Percentiles rank a stretch among this genome's conserved stretches.
Conservation (phyloP, 1,284 basidiomycete genomes). For the Ceratorhiza oryzae-sativae region DNA sequence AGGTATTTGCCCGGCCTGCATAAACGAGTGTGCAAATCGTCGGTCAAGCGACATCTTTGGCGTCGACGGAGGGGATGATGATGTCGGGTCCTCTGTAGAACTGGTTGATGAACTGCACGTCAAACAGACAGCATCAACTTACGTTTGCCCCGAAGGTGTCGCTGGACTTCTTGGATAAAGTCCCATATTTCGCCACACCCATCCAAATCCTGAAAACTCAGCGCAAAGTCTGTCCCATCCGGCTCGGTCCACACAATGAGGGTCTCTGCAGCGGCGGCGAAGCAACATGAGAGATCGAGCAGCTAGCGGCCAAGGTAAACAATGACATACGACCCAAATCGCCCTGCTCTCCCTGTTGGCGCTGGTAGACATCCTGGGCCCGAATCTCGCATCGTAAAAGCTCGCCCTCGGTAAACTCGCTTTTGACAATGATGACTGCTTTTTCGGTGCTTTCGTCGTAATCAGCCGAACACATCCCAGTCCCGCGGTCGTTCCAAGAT, state of each 20-base stretch:
- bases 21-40: slow-evolving; percentile 57
- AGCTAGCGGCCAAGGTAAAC: slow-evolving; percentile 36
- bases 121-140: slow-evolving; percentile 26
- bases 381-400: slow-evolving; percentile 78
- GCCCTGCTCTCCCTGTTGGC: slow-evolving; percentile 77
- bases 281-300: slow-evolving; percentile 11
- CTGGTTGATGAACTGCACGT: slow-evolving; percentile 34
- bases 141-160: slow-evolving; percentile 73
- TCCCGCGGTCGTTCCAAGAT: slow-evolving; percentile 92
- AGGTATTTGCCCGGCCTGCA: slow-evolving; percentile 74
- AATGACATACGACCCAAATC: slow-evolving; percentile 27
- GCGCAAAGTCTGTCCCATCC: slow-evolving; percentile 91
- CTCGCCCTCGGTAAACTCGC: slow-evolving; percentile 74
- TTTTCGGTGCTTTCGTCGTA: slow-evolving; percentile 79
- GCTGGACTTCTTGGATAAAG: slow-evolving; percentile 95
- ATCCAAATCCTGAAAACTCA: slow-evolving; percentile 96
- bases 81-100: slow-evolving; percentile 60
- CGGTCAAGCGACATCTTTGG: slow-evolving; percentile 27
- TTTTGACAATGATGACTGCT: slow-evolving; percentile 83
- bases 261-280: slow-evolving; percentile 68
- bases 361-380: slow-evolving; percentile 85
- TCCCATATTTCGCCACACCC: slow-evolving; percentile 98
- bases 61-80: slow-evolving; percentile 65
- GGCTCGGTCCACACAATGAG: slow-evolving; percentile 99
- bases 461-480: slow-evolving; percentile 90